Conservation (phyloP, 2,329 filamentous ascomycete genomes). For the Diaporthe sp. region DNA sequence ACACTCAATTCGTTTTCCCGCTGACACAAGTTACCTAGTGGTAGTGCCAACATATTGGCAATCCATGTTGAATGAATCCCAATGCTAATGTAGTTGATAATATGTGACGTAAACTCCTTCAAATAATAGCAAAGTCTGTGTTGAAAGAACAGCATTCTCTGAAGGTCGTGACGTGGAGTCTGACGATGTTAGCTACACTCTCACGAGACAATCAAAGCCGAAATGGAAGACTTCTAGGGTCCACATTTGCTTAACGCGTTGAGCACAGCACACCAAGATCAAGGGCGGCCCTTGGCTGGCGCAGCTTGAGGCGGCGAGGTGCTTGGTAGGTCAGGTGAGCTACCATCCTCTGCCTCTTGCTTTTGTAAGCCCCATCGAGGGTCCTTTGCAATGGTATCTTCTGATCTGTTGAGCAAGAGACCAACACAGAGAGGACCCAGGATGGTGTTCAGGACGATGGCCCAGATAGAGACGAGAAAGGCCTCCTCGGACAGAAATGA, state of each 20-base stretch:
- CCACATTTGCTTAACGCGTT: background rate
- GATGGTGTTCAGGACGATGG: conserved; percentile 68
- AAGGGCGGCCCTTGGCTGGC: background rate
- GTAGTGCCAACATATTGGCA: background rate
- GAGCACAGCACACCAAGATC: background rate
- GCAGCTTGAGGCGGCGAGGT: background rate
- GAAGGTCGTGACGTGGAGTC: background rate
- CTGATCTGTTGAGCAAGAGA: conserved; percentile 51
- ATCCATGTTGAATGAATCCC: background rate
- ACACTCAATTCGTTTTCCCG: background rate
- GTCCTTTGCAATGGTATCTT: conserved; percentile 36
- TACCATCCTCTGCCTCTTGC: background rate
- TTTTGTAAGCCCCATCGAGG: conserved; percentile 39
- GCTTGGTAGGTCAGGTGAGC: background rate
- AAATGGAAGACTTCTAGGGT: background rate
- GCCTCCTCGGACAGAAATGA: conserved; percentile 66
- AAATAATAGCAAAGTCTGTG: background rate
- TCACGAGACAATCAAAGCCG: background rate
- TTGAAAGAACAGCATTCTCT: background rate
- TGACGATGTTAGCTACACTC: background rate
- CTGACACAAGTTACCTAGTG: background rate
- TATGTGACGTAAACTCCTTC: background rate
- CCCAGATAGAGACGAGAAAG: conserved; percentile 68
- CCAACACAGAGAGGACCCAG: conserved; percentile 66
- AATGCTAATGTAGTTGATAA: background rate